Conservation (phyloP, 1,139 yeast species). For the Nakaseomyces sp. region DNA sequence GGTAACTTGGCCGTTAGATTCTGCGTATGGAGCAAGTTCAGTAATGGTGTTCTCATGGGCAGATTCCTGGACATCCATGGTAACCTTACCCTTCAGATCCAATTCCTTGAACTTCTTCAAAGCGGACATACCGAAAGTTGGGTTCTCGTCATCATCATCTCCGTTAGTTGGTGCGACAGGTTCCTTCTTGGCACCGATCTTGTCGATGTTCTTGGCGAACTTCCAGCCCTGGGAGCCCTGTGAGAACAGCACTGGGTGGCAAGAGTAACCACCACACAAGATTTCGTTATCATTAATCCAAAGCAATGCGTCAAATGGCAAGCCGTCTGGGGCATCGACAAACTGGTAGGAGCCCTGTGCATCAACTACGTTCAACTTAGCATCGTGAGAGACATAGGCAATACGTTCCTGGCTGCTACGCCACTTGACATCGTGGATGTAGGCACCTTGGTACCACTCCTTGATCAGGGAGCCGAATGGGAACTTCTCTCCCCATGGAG, state of each 20-base stretch:
- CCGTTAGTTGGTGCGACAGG: conserved; percentile 36
- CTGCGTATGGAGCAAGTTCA: conserved; percentile 42
- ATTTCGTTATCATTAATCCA: conserved; percentile 60
- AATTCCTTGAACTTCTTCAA: conserved; percentile 91
- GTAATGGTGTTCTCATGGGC: conserved; percentile 89
- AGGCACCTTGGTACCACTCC: conserved; percentile 77
- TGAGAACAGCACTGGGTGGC: conserved; percentile 78
- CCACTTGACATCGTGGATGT: conserved; percentile 90
- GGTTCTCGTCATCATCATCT: conserved; percentile 50
- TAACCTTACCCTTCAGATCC: conserved; percentile 83
- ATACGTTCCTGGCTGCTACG: conserved; percentile 65
- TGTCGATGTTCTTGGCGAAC: conserved; percentile 58
- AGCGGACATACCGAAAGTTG: conserved; percentile 64
- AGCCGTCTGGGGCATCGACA: conserved; percentile 63
- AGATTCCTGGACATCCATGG: conserved; percentile 48
- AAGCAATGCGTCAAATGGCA: conserved; percentile 72
- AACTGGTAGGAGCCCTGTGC: conserved; percentile 43
- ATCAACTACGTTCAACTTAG: conserved; percentile 58
- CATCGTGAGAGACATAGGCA: conserved; percentile 75
- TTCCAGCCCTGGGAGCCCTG: conserved; percentile 66
- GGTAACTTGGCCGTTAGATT: conserved; percentile 37
- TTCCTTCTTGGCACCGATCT: conserved; percentile 32
- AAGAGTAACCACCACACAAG: conserved; percentile 87
- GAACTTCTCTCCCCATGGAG: conserved; percentile 89
- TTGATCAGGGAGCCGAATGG: conserved; percentile 94